Percentiles rank a stretch among this genome's conserved stretches.
phyloP scores from a whole-genome alignment of 768 basidiomycete species.

The Hydnomerulius pinastri region DNA sequence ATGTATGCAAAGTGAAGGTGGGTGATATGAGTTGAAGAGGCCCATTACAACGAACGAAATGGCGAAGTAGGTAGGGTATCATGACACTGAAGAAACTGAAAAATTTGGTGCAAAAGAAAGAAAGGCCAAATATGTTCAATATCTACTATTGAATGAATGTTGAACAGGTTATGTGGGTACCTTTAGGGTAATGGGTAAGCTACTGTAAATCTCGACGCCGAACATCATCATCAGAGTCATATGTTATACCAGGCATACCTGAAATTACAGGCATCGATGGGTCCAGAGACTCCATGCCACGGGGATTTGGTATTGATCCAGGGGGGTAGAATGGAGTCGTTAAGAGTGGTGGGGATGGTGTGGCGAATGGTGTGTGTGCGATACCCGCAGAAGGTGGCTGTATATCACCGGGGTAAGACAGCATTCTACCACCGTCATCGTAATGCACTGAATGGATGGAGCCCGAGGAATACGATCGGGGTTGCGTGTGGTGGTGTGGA shows the following conservation, averaged over 20 bases:
- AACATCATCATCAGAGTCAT: conserved; percentile 9
- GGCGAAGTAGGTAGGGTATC: conserved; percentile 9
- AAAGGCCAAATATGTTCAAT: conserved; percentile 6
- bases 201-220: conserved; percentile 10
- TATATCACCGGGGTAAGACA: conserved; percentile 13
- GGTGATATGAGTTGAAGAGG: conserved; percentile 7
- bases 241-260: conserved; percentile 18
- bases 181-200: not conserved
- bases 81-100: not conserved
- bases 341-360: conserved; percentile 27
- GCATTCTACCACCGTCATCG: conserved; percentile 7
- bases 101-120: not conserved
- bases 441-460: conserved; percentile 19
- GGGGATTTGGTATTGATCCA: conserved; percentile 8
- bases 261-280: conserved; percentile 11
- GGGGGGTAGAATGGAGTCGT: conserved; percentile 34
- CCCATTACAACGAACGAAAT: conserved; percentile 13
- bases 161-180: conserved; percentile 3
- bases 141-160: conserved; percentile 22
- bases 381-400: conserved; percentile 8
- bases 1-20: conserved; percentile 14
- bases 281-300: conserved; percentile 8
- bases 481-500: conserved; percentile 8
- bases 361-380: conserved; percentile 12
- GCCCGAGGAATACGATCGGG: conserved; percentile 22